These are phyloP conservation scores for Geotrichum histeridarum DNA, from an alignment of 1,139 yeast species.

Conservation along the genomic window DNA sequence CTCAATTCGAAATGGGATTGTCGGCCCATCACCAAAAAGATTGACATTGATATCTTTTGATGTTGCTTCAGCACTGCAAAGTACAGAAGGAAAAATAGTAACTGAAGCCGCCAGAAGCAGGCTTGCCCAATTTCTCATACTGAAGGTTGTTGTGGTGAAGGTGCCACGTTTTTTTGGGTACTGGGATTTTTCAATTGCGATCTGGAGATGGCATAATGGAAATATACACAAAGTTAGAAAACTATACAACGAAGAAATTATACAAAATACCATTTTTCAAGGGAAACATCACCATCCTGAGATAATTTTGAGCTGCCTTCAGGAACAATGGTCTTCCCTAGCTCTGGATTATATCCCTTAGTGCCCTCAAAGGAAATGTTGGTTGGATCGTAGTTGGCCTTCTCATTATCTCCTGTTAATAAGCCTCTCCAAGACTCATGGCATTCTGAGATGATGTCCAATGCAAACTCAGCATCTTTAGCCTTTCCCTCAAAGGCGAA, in stretches of 20 bases:
- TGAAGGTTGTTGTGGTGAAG: neutral
- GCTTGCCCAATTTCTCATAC: conserved; percentile 5
- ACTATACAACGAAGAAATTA: neutral
- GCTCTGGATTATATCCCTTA: conserved; percentile 20
- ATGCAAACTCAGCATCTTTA: conserved; percentile 63
- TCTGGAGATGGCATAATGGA: no score
- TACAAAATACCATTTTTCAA: conserved; percentile 11
- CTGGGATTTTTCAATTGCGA: no score
- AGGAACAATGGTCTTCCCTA: conserved; percentile 11
- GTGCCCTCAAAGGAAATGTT: conserved; percentile 19
- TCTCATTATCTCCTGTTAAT: neutral
- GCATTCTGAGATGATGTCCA: conserved; percentile 68
- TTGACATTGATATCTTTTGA: conserved; percentile 24
- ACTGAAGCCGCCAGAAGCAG: conserved; percentile 1
- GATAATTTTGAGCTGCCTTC: neutral
- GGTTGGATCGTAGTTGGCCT: conserved; percentile 15
- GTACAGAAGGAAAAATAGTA: neutral
- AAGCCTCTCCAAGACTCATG: conserved; percentile 65
- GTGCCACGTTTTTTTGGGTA: neutral
- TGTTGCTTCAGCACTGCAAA: neutral
- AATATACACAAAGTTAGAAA: neutral
- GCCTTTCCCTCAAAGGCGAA: conserved; percentile 84
- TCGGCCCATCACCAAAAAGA: conserved; percentile 32
- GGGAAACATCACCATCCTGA: neutral
- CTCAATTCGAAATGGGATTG: conserved; percentile 45